These are phyloP conservation scores for Voacanga thouarsii DNA, from an alignment of 257 asterid species.

Conservation along the genomic window DNA sequence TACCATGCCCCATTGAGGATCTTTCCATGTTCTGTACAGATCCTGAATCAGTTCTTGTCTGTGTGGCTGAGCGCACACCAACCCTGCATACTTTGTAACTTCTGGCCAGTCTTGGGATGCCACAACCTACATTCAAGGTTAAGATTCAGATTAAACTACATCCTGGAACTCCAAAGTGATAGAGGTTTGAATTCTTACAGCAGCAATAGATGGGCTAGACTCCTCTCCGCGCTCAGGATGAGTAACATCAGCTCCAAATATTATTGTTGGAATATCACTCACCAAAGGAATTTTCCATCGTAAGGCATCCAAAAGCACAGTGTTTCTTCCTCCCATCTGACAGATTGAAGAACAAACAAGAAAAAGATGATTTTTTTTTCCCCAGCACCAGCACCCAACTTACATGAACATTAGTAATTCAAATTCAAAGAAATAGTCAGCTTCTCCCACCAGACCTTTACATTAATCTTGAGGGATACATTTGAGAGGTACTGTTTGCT, in stretches of 20 bases:
- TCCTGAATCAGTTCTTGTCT: constrained; percentile 37
- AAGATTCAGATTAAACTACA: not conserved
- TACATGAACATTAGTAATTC: not conserved
- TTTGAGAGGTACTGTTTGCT: constrained; percentile 31
- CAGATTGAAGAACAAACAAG: not conserved
- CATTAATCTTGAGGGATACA: constrained; percentile 34
- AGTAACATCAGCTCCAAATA: constrained; percentile 41
- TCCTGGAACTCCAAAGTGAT: not conserved
- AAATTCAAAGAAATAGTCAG: not conserved
- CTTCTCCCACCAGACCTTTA: constrained; percentile 16
- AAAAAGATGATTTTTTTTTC: not conserved
- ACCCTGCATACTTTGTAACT: constrained; percentile 31
- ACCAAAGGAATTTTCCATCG: constrained; percentile 31
- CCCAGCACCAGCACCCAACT: not conserved
- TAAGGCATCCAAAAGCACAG: constrained; percentile 34
- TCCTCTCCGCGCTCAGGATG: constrained; percentile 36
- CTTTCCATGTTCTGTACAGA: constrained; percentile 30
- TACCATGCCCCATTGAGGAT: constrained; percentile 24
- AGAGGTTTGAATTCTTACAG: constrained; percentile 26
- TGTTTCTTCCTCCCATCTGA: constrained; percentile 37
- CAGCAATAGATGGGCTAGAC: constrained; percentile 34
- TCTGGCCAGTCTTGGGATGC: constrained; percentile 45
- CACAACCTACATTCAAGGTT: constrained; percentile 24
- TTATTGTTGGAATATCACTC: constrained; percentile 32
- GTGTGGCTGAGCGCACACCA: constrained; percentile 35